A percentile compares a stretch with the other conserved stretches of the same genome.
These are phyloP conservation scores for Phytophthora sp. DNA, from an alignment of 352 stramenopile genomes.

Conservation along the genomic window DNA sequence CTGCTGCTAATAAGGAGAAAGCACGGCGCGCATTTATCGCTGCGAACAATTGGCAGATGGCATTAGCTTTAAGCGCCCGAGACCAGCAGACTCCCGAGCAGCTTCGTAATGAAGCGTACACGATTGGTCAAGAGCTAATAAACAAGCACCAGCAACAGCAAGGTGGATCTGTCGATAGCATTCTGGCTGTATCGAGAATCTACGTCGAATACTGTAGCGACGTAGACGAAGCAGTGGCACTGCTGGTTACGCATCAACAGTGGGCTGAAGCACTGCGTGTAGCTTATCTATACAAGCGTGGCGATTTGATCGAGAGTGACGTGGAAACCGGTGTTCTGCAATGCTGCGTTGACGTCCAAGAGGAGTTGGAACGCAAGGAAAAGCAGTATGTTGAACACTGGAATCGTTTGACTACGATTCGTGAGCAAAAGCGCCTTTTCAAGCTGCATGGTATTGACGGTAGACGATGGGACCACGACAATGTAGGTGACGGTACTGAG, in stretches of 20 bases:
- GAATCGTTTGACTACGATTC: conserved; percentile 66
- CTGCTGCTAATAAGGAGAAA: conserved; percentile 38
- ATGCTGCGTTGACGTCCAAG: conserved; percentile 42
- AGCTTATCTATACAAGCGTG: conserved; percentile 58
- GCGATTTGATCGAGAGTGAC: conserved; percentile 76
- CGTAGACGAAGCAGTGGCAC: conserved; percentile 71
- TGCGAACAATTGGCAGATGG: conserved; percentile 67
- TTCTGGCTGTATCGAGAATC: conserved; percentile 52
- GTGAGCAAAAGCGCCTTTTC: conserved; percentile 80
- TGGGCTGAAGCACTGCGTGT: conserved; percentile 68
- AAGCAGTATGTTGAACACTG: conserved; percentile 59
- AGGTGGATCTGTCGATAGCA: conserved; percentile 28
- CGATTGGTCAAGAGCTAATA: conserved; percentile 58
- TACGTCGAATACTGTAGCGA: conserved; percentile 81
- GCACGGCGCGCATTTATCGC: conserved; percentile 64
- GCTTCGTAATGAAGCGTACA: conserved; percentile 51
- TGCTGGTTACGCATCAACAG: conserved; percentile 64
- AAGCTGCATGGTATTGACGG: conserved; percentile 81
- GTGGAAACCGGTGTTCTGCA: conserved; percentile 65
- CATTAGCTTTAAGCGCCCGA: conserved; percentile 46
- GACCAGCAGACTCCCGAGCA: conserved; percentile 30
- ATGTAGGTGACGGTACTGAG: conserved; percentile 27
- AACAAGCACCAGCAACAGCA: conserved; percentile 35
- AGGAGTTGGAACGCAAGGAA: conserved; percentile 56
- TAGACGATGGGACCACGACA: conserved; percentile 46